Conservation (phyloP, 352 stramenopile species). For the Globisporangium carolinianum region DNA sequence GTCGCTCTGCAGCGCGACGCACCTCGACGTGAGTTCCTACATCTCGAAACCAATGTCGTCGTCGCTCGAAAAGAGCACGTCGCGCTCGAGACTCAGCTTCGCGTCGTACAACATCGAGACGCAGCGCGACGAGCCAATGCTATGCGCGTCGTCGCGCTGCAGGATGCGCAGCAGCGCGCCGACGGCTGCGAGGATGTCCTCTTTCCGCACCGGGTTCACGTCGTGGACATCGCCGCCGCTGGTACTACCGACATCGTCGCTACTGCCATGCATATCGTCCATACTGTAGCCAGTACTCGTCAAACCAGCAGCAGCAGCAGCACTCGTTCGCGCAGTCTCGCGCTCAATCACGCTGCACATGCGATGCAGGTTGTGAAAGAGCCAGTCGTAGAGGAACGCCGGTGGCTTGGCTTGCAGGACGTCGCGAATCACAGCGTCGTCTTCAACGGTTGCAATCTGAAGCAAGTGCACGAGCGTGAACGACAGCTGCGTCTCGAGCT, state of each 20-base stretch:
- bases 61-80: constrained; percentile 75
- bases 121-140: constrained; percentile 52
- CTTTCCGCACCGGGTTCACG: constrained; percentile 76
- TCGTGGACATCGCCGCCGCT: constrained; percentile 35
- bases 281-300: constrained; percentile 13
- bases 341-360: constrained; percentile 65
- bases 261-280: constrained; percentile 20
- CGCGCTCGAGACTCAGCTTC: constrained; percentile 75
- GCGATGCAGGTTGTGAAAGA: constrained; percentile 83
- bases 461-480: constrained; percentile 84
- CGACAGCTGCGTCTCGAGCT: constrained; percentile 80
- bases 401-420: constrained; percentile 57
- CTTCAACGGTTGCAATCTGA: constrained; percentile 63
- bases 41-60: constrained; percentile 73
- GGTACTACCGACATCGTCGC: constrained; percentile 12
- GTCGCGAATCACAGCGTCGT: constrained; percentile 62
- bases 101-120: constrained; percentile 76
- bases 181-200: constrained; percentile 71
- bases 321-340: constrained; percentile 14
- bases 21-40: neutral
- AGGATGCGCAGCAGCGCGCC: constrained; percentile 70
- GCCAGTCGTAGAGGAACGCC: constrained; percentile 83
- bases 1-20: too few relatives aligned
- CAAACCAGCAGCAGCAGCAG: too few relatives aligned
- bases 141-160: constrained; percentile 51